Evolutionary conservation across 2,329 filamentous ascomycete genomes (phyloP).

Genomic region (Teratosphaeria pseudoeucalypti): DNA sequence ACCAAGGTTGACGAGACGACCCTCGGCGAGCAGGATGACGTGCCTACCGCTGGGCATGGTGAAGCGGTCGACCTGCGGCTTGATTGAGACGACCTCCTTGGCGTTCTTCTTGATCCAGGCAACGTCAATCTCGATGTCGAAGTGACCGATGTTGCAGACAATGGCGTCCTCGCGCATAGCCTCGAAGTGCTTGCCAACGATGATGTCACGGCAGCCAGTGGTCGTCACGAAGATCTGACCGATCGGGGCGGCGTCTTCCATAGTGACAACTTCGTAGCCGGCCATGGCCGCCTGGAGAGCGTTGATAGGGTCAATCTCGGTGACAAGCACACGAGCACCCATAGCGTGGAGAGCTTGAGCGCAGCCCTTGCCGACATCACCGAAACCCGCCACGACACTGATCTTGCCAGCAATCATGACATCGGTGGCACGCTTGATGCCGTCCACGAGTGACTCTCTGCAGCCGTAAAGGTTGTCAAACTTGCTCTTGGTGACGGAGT

Average conservation of each 20-base stretch:
- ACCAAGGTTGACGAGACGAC: slow-evolving; percentile 97
- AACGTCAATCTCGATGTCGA: slow-evolving; percentile 99
- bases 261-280: slow-evolving; percentile 91
- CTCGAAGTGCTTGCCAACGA: slow-evolving; percentile 85
- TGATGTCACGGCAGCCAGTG: slow-evolving; percentile 97
- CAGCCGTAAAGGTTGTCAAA: slow-evolving; percentile 99
- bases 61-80: slow-evolving; percentile 99
- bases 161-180: slow-evolving; percentile 95
- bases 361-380: slow-evolving; percentile 98
- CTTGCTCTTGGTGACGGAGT: slow-evolving; percentile 99
- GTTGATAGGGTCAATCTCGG: slow-evolving; percentile 98
- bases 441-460: slow-evolving; percentile 96
- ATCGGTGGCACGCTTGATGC: slow-evolving; percentile 99
- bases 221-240: slow-evolving; percentile 99
- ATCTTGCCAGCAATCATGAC: slow-evolving; percentile 99
- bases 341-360: slow-evolving; percentile 91
- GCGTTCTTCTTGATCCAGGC: slow-evolving; percentile 98
- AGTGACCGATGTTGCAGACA: slow-evolving; percentile 99
- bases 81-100: slow-evolving; percentile 92
- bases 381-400: slow-evolving; percentile 92
- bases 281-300: slow-evolving; percentile 97
- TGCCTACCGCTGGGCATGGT: slow-evolving; percentile 85
- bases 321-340: slow-evolving; percentile 93
- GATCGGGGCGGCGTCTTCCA: slow-evolving; percentile 83
- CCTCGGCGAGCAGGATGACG: slow-evolving; percentile 97